Conservation (phyloP, 768 basidiomycete genomes). For the Collybiopsis confluens region DNA sequence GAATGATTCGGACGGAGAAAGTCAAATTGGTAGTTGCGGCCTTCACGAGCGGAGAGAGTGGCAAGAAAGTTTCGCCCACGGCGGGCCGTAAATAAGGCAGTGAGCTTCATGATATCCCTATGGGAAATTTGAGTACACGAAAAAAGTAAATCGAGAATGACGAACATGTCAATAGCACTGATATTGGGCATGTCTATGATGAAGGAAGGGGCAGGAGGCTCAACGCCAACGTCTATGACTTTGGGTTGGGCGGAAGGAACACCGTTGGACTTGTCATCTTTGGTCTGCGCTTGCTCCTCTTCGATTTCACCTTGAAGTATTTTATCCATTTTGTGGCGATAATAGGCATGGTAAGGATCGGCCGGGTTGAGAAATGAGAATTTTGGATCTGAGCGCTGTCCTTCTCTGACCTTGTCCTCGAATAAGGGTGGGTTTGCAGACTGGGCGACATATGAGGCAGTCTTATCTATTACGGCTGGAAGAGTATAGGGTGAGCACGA, state of each 20-base stretch:
- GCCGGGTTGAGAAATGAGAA: slow-evolving; percentile 97
- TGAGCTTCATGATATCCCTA: slow-evolving; percentile 94
- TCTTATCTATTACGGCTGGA: slow-evolving; percentile 91
- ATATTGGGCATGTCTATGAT: slow-evolving; percentile 84
- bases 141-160: slow-evolving; percentile 15
- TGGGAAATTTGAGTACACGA: slow-evolving; percentile 9
- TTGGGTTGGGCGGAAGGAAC: slow-evolving; percentile 31
- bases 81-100: slow-evolving; percentile 92
- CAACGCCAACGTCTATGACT: slow-evolving; percentile 58
- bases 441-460: slow-evolving; percentile 85
- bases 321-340: slow-evolving; percentile 86
- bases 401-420: slow-evolving; percentile 96
- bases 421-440: slow-evolving; percentile 92
- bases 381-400: slow-evolving; percentile 93
- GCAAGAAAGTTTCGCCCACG: slow-evolving; percentile 85
- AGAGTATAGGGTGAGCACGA: slow-evolving; percentile 11
- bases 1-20: slow-evolving; percentile 95
- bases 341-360: slow-evolving; percentile 99
- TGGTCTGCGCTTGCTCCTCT: slow-evolving; percentile 51
- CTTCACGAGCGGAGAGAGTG: slow-evolving; percentile 81
- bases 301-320: slow-evolving; percentile 70
- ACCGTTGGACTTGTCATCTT: slow-evolving; percentile 37
- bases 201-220: slow-evolving; percentile 81
- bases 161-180: slow-evolving; percentile 86
- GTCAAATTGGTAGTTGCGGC: slow-evolving; percentile 96